phyloP scores from a whole-genome alignment of 2,329 filamentous ascomycete species.

The Xenoacremonium recifei region DNA sequence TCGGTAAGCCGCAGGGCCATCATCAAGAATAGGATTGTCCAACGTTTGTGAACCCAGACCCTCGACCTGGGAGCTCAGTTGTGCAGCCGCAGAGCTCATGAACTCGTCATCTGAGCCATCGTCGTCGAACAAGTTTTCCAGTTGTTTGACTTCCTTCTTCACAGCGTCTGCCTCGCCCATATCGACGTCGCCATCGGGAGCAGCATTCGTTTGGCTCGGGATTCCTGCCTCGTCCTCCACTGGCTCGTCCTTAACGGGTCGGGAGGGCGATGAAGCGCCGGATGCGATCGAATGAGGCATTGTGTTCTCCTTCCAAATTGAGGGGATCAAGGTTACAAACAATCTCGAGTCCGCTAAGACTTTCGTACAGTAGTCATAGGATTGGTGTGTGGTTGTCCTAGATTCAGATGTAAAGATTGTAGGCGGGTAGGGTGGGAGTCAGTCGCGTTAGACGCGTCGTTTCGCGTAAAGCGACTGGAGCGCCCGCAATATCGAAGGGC shows the following conservation, averaged over 20 bases:
- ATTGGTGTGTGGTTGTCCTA: too few relatives aligned
- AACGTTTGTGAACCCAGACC: constrained; percentile 42
- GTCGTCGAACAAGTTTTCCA: constrained; percentile 60
- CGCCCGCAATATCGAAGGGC: too few relatives aligned
- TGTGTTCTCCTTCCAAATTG: not conserved
- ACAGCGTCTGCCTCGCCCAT: constrained; percentile 19
- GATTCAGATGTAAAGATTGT: constrained; percentile 2
- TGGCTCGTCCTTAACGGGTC: constrained; percentile 25
- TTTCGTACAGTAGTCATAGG: too few relatives aligned
- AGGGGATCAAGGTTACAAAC: not conserved
- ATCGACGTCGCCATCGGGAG: constrained; percentile 15
- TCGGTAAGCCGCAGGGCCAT: constrained; percentile 6
- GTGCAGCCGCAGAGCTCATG: constrained; percentile 46
- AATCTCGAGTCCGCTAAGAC: too few relatives aligned
- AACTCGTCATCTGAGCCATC: constrained; percentile 62
- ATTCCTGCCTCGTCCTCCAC: constrained; percentile 24
- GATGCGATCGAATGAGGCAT: constrained; percentile 22
- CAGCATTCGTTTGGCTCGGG: constrained; percentile 11
- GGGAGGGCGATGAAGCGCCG: constrained; percentile 25
- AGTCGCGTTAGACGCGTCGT: constrained; percentile 14
- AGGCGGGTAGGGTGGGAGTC: not conserved
- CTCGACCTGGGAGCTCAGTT: constrained; percentile 41
- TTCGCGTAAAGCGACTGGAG: constrained; percentile 25
- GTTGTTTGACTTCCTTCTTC: constrained; percentile 46
- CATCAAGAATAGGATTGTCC: constrained; percentile 17